Conservation (phyloP, 2,329 filamentous ascomycete genomes). For the Reticulascus tulasneorum region DNA sequence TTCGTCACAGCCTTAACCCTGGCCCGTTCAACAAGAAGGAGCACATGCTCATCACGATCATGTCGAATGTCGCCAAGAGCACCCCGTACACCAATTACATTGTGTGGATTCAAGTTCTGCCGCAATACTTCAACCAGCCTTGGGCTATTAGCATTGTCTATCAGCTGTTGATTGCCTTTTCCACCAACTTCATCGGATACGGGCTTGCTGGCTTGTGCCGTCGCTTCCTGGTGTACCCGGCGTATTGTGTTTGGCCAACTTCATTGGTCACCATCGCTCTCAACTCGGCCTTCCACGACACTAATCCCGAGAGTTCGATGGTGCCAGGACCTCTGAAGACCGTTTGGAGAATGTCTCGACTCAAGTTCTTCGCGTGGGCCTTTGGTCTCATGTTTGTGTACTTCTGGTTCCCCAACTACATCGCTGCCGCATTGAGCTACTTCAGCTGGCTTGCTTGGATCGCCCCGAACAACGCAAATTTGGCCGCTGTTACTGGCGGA, state of each 20-base stretch:
- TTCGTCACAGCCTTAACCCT: slow-evolving; percentile 38
- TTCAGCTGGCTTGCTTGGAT: slow-evolving; percentile 48
- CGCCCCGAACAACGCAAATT: slow-evolving; percentile 27
- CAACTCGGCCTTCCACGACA: slow-evolving; percentile 37
- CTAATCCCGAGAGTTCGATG: slow-evolving; percentile 17
- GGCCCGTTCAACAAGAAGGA: slow-evolving; percentile 50
- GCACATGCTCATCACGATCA: slow-evolving; percentile 49
- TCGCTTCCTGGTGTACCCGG: slow-evolving; percentile 41
- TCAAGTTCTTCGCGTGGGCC: slow-evolving; percentile 35
- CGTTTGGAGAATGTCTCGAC: slow-evolving; percentile 30
- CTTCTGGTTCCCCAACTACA: slow-evolving; percentile 44
- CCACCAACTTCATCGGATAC: slow-evolving; percentile 45
- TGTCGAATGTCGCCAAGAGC: slow-evolving; percentile 46
- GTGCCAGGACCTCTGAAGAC: slow-evolving; percentile 27
- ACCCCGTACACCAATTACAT: slow-evolving; percentile 40
- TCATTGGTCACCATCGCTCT: slow-evolving; percentile 40
- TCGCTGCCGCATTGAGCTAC: slow-evolving; percentile 36
- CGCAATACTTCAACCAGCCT: slow-evolving; percentile 38
- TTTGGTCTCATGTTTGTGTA: slow-evolving; percentile 41
- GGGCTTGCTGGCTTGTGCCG: slow-evolving; percentile 38
- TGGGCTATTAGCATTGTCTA: slow-evolving; percentile 39
- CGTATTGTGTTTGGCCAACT: slow-evolving; percentile 44
- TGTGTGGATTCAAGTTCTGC: slow-evolving; percentile 38
- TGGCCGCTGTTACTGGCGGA: slow-evolving; percentile 23
- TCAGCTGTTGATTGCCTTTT: slow-evolving; percentile 40